Conservation (phyloP, 2,329 filamentous ascomycete species). For the Clarireedia paspali region DNA sequence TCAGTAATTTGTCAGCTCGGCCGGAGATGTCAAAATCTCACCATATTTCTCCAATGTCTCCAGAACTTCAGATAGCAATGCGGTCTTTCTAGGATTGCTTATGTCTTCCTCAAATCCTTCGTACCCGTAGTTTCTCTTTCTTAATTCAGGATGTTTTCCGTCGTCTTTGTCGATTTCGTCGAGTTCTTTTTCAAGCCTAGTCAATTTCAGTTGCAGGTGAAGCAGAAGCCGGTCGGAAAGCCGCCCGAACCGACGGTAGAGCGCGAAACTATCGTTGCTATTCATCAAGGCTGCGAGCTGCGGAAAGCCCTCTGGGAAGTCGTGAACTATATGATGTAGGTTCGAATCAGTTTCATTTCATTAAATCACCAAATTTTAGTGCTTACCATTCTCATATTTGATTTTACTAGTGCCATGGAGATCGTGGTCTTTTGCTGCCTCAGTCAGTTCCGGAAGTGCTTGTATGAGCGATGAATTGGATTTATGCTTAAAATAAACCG, state of each 20-base stretch:
- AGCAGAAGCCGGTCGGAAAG: background rate
- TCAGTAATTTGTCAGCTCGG: background rate
- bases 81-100: background rate
- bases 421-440: background rate
- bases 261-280: slow-evolving; percentile 10
- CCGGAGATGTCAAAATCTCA: background rate
- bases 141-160: background rate
- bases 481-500: too few relatives aligned
- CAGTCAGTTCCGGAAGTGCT: too few relatives aligned
- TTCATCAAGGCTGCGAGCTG: slow-evolving; percentile 14
- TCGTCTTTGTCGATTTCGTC: slow-evolving; percentile 11
- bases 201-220: background rate
- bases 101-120: background rate
- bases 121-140: slow-evolving; percentile 1
- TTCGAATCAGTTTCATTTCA: background rate
- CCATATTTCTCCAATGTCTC: background rate
- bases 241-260: slow-evolving; percentile 12
- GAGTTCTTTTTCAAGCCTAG: slow-evolving; percentile 11
- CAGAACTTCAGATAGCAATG: slow-evolving; percentile 4
- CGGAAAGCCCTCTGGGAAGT: slow-evolving; percentile 11
- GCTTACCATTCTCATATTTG: background rate
- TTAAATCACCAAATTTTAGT: background rate
- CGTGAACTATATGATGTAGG: slow-evolving; percentile 6
- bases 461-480: too few relatives aligned
- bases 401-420: background rate